Base-by-base conservation (phyloP, 192 early-diverging fungal species). In the Tieghemiomyces parasiticus region DNA sequence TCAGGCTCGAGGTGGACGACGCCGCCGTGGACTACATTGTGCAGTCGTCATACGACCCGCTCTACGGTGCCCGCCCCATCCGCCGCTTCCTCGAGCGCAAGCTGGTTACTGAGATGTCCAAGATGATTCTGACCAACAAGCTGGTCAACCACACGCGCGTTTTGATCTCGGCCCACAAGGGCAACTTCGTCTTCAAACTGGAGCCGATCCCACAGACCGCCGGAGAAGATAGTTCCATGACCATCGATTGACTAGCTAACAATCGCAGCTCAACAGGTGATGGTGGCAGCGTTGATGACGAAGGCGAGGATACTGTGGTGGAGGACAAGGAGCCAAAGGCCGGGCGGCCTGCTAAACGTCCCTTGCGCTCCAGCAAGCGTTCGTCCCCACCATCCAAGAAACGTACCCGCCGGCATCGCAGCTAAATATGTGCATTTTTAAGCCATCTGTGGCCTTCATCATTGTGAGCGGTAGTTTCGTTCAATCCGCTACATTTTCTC, bases 61-160 rank as follows among this genome's bases (percentile, higher is more conserved):
- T 84, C 10, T 99, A 92, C 70, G 96, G 96, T 63, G 96, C 94
- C 4, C 78, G 96, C 19, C 96, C 96, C 4, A 69, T 99, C 26
- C 79, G 85, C 56, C 83, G 96, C 56, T 88, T 87, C 65, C 74
- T 99, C 51, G 90, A 99, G 67, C 78, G 83, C 65, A 74, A 82
- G 53, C 68, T 94, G 19, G 89, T 88, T 52, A 94, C 91, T n/a
- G 74, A 82, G 54, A 72, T 94, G 19, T 82, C 84, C 6, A 78
- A 77, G 48, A 66, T 87, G 70, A 67, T 92, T 46, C 65, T 92
- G 38, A 67, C 70, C 9, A 84, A 84, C 26, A 71, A 75, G 38
- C 66, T 92, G 46, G 59, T 64, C 3, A 83, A 87, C 32, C 71
- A 78, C 59, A 73, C 74, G 63, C 48, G 61, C 1, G 76, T 82